Conservation (phyloP, 108 stramenopile species). For the Schizochytrium sp. region DNA sequence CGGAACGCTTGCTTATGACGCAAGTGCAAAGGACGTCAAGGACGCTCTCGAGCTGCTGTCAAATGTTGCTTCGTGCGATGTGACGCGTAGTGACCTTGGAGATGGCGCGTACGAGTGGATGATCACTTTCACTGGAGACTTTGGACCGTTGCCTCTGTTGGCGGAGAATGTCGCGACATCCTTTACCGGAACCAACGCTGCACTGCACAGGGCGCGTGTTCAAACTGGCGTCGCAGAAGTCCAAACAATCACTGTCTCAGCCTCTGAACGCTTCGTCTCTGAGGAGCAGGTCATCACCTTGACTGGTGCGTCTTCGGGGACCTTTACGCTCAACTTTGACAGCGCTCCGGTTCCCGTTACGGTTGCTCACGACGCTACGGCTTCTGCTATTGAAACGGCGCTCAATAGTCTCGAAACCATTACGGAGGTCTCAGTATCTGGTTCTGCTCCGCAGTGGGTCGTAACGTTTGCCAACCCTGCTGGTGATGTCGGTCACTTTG, state of each 20-base stretch:
- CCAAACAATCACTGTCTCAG: slow-evolving; percentile 59
- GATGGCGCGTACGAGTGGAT: background rate
- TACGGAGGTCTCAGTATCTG: slow-evolving; percentile 24
- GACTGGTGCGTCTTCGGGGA: background rate
- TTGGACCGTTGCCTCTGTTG: background rate
- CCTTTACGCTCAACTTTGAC: slow-evolving; percentile 36
- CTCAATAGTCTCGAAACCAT: slow-evolving; percentile 34
- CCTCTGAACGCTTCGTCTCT: slow-evolving; percentile 47
- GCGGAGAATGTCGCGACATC: background rate
- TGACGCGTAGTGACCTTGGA: slow-evolving; percentile 22
- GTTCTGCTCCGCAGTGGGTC: slow-evolving; percentile 10
- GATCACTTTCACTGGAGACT: slow-evolving; percentile 39
- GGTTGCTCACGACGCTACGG: slow-evolving; percentile 14
- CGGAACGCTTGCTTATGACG: background rate
- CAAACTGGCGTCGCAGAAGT: slow-evolving; percentile 60
- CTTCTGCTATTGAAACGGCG: slow-evolving; percentile 20
- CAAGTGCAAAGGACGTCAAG: slow-evolving; percentile 27
- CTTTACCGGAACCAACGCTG: background rate
- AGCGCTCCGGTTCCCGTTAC: slow-evolving; percentile 18
- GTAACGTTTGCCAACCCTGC: slow-evolving; percentile 59
- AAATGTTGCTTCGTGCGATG: slow-evolving; percentile 55
- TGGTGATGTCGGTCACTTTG: slow-evolving; percentile 50
- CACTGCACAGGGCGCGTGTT: slow-evolving; percentile 28
- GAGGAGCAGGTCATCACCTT: slow-evolving; percentile 53
- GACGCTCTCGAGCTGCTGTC: slow-evolving; percentile 40